Base-by-base conservation (phyloP, 2,329 filamentous ascomycete genomes). In the Fusarium tjaetaba region DNA sequence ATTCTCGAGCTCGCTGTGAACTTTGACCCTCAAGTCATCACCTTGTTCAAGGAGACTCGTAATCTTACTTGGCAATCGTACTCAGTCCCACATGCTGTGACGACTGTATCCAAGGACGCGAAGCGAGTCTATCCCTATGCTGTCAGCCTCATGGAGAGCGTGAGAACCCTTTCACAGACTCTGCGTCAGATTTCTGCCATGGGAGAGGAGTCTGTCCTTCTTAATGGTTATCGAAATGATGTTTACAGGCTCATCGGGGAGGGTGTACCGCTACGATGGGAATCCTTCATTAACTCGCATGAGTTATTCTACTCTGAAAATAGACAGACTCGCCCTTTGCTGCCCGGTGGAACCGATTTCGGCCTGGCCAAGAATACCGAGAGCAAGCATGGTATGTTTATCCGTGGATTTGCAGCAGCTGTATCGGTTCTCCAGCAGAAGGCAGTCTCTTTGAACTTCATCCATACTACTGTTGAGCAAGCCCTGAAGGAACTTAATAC, bases 91-190 rank as follows among this genome's bases (percentile, higher is more conserved):
- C 96, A 99, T 82, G 91, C 94, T 20, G 94, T 99, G 79, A 97
- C 93, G 82, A 98, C 94, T 72, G 94, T 97, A 61, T 97, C 97
- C 2, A 99, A 98, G 82, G 96, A 99, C 81, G 97, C 96, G n/a
- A 97, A 98, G 84, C 91, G 96, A 60, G 96, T 99, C 8, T 99
- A 99, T 78, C 96, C 96, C 0, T 99, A 97, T 79, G 96, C 97
- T 30, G 95, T 99, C 74, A 98, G 95, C 79, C 85, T 99, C 75
- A 99, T 99, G 95, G 96, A 99, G 84, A 98, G 95, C 78, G 94
- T 98, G n/a, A 90, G 95, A 66, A 98, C 95, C 0, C 92, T 97
- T 72, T 90, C 94, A 4, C 96, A 98, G 82, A 98, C 95, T 0
- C 92, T 93, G 76, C 91, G 94, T 36, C 91, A 93, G 57, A 97